phyloP scores from a whole-genome alignment of 495 filamentous ascomycete genomes.

The Penicillium cataractarum region DNA sequence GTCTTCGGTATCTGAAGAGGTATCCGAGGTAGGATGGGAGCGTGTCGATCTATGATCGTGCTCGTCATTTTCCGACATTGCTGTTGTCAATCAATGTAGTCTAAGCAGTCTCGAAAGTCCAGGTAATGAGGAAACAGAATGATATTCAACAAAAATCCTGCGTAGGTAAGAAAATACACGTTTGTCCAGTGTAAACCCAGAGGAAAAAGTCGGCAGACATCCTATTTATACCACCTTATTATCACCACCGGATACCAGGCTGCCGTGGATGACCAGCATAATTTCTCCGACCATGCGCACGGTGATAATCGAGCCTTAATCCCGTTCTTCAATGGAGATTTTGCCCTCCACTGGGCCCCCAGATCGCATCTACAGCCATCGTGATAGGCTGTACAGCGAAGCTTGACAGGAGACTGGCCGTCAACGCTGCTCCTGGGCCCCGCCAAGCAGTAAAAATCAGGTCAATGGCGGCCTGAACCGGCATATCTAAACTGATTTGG shows the following conservation, averaged over 20 bases:
- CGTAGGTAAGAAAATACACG: neutral
- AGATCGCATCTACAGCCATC: neutral
- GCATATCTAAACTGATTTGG: constrained; percentile 4
- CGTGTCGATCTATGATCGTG: constrained; percentile 9
- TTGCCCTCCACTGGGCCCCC: neutral
- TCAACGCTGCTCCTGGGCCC: neutral
- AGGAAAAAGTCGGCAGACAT: neutral
- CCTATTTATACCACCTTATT: constrained; percentile 11
- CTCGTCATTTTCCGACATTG: constrained; percentile 13
- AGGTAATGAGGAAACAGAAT: neutral
- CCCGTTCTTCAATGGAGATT: neutral
- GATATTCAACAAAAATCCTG: neutral
- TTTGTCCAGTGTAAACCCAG: neutral
- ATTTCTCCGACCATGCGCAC: constrained; percentile 10
- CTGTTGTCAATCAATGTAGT: constrained; percentile 1
- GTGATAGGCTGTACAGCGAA: constrained; percentile 8
- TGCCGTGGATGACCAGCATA: constrained; percentile 13
- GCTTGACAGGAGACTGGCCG: constrained; percentile 2
- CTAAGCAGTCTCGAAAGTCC: neutral
- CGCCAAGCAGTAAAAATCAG: neutral
- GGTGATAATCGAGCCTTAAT: constrained; percentile 17
- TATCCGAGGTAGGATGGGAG: constrained; percentile 16
- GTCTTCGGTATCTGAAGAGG: constrained; percentile 17
- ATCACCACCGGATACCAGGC: constrained; percentile 8
- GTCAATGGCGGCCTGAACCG: constrained; percentile 19